Evolutionary conservation across 768 basidiomycete species (phyloP).

Genomic region (Leccinum disarticulatum): DNA sequence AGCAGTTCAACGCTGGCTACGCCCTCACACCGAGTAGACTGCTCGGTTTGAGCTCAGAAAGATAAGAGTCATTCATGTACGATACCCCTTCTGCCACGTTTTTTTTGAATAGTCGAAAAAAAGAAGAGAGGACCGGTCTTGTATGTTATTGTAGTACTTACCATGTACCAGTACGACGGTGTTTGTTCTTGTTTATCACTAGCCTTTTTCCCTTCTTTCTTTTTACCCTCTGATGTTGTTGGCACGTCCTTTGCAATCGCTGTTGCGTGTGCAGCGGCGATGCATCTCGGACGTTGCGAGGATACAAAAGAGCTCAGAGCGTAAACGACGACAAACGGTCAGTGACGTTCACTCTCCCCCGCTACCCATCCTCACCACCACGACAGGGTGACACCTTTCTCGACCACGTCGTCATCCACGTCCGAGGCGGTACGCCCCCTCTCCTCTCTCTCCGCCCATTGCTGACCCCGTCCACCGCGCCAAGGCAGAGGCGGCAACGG

Average conservation of each 20-base stretch:
- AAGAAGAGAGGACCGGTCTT: background rate
- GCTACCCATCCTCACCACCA: slow-evolving; percentile 5
- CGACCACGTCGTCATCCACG: slow-evolving; percentile 77
- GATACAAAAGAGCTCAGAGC: slow-evolving; percentile 58
- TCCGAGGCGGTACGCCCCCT: slow-evolving; percentile 62
- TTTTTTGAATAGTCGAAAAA: background rate
- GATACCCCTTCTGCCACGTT: background rate
- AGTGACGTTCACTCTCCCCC: slow-evolving; percentile 20
- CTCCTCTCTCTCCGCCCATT: background rate
- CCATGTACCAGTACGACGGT: background rate
- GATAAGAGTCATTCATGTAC: slow-evolving; percentile 8
- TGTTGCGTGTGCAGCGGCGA: background rate
- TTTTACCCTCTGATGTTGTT: background rate
- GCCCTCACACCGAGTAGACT: slow-evolving; percentile 30
- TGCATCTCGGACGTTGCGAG: background rate
- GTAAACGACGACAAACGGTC: slow-evolving; percentile 73
- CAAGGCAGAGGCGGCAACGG: slow-evolving; percentile 87
- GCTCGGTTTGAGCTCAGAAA: slow-evolving; percentile 21
- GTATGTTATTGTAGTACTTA: slow-evolving; percentile 7
- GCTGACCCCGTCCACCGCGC: slow-evolving; percentile 1
- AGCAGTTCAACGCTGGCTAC: background rate
- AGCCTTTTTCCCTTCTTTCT: background rate
- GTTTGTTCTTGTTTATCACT: slow-evolving; percentile 14
- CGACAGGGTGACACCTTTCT: slow-evolving; percentile 73
- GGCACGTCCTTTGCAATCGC: background rate